Evolutionary conservation across 768 basidiomycete species (phyloP).

Genomic region (Candolleomyces eurysporus): DNA sequence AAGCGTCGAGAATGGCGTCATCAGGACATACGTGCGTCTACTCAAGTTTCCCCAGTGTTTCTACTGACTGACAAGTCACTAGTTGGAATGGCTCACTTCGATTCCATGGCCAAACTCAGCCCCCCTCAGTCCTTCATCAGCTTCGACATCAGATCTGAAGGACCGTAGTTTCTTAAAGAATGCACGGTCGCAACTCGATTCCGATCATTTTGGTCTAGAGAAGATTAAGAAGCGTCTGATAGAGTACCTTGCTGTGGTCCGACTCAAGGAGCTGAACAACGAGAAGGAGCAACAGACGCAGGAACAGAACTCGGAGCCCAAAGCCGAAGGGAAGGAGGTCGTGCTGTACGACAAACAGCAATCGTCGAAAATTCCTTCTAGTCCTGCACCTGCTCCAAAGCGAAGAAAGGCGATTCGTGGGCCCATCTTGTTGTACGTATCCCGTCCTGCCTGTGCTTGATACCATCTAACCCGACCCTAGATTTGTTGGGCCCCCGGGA

Average conservation of each 20-base stretch:
- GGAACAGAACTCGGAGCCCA: slow-evolving; percentile 15
- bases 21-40: slow-evolving; percentile 70
- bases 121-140: slow-evolving; percentile 8
- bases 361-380: slow-evolving; percentile 14
- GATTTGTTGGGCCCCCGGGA: slow-evolving; percentile 89
- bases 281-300: slow-evolving; percentile 27
- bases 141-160: slow-evolving; percentile 30
- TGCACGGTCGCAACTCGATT: slow-evolving; percentile 79
- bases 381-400: slow-evolving; percentile 9
- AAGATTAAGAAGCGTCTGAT: slow-evolving; percentile 90
- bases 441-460: too few relatives aligned
- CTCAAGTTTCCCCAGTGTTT: slow-evolving; percentile 11
- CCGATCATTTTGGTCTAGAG: slow-evolving; percentile 89
- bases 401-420: slow-evolving; percentile 58
- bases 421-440: slow-evolving; percentile 62
- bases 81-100: slow-evolving; percentile 89
- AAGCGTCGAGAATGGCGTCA: slow-evolving; percentile 88
- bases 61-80: background rate
- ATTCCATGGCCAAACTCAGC: slow-evolving; percentile 75
- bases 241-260: slow-evolving; percentile 88
- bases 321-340: slow-evolving; percentile 24
- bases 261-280: slow-evolving; percentile 51
- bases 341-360: slow-evolving; percentile 27
- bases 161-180: slow-evolving; percentile 60
- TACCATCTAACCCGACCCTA: slow-evolving; percentile 21